These are phyloP conservation scores for Pyrenophora seminiperda DNA, from an alignment of 2,329 filamentous ascomycete species.

Conservation along the genomic window DNA sequence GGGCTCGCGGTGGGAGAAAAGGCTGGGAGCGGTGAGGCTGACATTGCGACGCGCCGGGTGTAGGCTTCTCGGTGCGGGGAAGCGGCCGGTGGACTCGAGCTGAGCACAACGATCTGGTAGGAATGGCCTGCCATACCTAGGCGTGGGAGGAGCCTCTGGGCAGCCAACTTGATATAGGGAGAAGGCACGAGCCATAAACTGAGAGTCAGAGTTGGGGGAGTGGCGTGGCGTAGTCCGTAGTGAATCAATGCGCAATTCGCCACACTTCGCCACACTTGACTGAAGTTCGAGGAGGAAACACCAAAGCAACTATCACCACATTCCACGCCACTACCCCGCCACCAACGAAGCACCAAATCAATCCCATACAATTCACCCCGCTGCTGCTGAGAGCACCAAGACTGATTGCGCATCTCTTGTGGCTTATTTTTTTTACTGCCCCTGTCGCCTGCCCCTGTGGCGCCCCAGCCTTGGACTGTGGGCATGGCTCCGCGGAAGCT, in stretches of 20 bases:
- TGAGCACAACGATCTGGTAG: constrained; percentile 37
- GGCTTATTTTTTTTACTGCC: no score
- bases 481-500: neutral
- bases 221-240: neutral
- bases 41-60: constrained; percentile 40
- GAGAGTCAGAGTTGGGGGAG: neutral
- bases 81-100: constrained; percentile 40
- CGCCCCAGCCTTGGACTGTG: no score
- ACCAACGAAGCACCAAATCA: neutral
- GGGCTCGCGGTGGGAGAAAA: constrained; percentile 32
- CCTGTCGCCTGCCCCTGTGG: neutral
- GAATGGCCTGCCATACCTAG: constrained; percentile 33
- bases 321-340: constrained; percentile 3
- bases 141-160: constrained; percentile 11
- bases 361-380: neutral
- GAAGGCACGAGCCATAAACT: constrained; percentile 7
- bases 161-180: constrained; percentile 7
- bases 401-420: no score
- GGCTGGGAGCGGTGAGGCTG: constrained; percentile 27
- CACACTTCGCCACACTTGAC: neutral
- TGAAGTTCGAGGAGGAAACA: constrained; percentile 11
- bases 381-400: neutral
- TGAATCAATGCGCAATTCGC: constrained; percentile 11
- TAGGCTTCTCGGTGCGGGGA: constrained; percentile 26
- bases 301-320: constrained; percentile 11